Evolutionary conservation across 1,284 basidiomycete species (phyloP).

Genomic region (Bondarzewia mesenterica): DNA sequence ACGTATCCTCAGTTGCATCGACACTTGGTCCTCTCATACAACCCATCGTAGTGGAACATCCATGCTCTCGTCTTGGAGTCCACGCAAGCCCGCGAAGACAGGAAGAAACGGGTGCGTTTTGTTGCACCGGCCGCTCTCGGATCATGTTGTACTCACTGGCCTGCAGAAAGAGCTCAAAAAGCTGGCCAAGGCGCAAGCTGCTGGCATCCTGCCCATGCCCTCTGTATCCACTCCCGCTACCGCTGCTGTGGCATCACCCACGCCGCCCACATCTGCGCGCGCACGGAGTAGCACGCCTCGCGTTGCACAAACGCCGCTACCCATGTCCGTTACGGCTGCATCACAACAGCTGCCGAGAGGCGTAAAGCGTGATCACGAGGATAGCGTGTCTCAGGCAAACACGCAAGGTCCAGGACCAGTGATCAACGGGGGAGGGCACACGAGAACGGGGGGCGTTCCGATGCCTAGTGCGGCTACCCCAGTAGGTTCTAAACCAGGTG

Average conservation of each 20-base stretch:
- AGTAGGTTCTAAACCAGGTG: slow-evolving; percentile 39
- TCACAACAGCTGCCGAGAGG: slow-evolving; percentile 6
- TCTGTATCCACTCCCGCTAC: slow-evolving; percentile 21
- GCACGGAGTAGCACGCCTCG: slow-evolving; percentile 2
- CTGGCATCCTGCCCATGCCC: slow-evolving; percentile 19
- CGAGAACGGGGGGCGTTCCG: slow-evolving; percentile 30
- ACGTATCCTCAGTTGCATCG: slow-evolving; percentile 27
- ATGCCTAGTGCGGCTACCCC: slow-evolving; percentile 15
- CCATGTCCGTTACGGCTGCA: not conserved
- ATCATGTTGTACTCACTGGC: slow-evolving; percentile 3
- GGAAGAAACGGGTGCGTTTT: slow-evolving; percentile 62
- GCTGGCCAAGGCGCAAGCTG: slow-evolving; percentile 52
- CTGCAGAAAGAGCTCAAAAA: slow-evolving; percentile 65
- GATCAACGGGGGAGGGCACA: slow-evolving; percentile 13
- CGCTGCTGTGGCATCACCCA: slow-evolving; percentile 2
- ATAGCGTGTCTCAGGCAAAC: slow-evolving; percentile 12
- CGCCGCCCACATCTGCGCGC: not conserved
- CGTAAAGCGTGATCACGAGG: slow-evolving; percentile 21
- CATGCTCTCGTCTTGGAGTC: slow-evolving; percentile 56
- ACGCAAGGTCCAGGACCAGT: slow-evolving; percentile 9
- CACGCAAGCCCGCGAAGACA: slow-evolving; percentile 68
- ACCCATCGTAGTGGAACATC: slow-evolving; percentile 54
- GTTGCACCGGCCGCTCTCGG: slow-evolving; percentile 12
- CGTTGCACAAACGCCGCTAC: not conserved
- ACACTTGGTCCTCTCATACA: slow-evolving; percentile 9